Evolutionary conservation across 1,284 basidiomycete genomes (phyloP).

Genomic region (Sanghuangporus baumii): DNA sequence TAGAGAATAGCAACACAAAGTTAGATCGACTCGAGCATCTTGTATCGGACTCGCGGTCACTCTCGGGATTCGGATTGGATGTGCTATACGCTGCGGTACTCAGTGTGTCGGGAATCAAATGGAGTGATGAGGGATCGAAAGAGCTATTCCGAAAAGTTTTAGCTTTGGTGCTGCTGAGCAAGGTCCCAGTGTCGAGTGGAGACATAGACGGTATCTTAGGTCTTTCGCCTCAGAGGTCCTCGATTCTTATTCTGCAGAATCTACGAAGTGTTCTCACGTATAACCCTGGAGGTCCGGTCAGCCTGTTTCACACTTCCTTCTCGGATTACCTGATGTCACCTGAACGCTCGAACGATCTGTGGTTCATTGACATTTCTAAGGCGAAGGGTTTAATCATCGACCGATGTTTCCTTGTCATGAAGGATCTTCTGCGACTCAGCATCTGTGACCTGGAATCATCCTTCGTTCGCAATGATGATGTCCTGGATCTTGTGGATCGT

Average conservation of each 20-base stretch:
- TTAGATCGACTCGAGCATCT: not conserved
- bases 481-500: not conserved
- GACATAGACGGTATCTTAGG: not conserved
- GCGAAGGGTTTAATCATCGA: not conserved
- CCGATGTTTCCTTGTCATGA: conserved; percentile 1
- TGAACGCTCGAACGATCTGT: not conserved
- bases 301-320: conserved; percentile 8
- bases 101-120: not conserved
- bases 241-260: not conserved
- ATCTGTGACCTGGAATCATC: conserved; percentile 1
- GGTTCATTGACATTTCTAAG: not conserved
- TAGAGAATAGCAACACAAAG: not conserved
- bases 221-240: not conserved
- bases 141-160: not conserved
- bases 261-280: not conserved
- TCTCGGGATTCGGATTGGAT: not conserved
- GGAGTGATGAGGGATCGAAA: not conserved
- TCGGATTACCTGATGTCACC: not conserved
- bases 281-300: not conserved
- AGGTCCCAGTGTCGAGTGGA: not conserved
- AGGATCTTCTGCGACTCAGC: not conserved
- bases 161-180: not conserved
- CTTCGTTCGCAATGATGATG: not conserved
- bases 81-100: not conserved
- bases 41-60: not conserved